Percentiles rank a stretch among this genome's conserved stretches.
Evolutionary conservation across 805 yeast species (phyloP).

Genomic region (Ogataea allantospora): DNA sequence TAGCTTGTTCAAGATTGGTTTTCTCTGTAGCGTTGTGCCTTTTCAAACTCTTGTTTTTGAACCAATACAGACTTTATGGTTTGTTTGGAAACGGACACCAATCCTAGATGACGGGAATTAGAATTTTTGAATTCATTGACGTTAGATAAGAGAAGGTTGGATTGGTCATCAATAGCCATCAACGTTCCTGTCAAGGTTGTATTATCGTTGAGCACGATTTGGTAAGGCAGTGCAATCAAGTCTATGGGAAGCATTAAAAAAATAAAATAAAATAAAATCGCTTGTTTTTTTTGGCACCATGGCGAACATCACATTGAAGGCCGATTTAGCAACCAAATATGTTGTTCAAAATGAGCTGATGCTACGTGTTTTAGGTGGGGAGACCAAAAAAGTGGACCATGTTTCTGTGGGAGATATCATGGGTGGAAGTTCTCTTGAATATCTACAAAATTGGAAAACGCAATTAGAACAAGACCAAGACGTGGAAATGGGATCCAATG

Average conservation of each 20-base stretch:
- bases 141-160: slow-evolving; percentile 40
- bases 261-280: slow-evolving; percentile 18
- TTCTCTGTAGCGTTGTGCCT: slow-evolving; percentile 16
- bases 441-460: slow-evolving; percentile 17
- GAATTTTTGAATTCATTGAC: slow-evolving; percentile 32
- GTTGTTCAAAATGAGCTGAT: slow-evolving; percentile 33
- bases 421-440: slow-evolving; percentile 22
- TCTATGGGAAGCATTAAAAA: slow-evolving; percentile 27
- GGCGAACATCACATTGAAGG: slow-evolving; percentile 32
- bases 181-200: slow-evolving; percentile 37
- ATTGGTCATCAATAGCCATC: slow-evolving; percentile 44
- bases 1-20: slow-evolving; percentile 5
- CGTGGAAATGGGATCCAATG: not conserved
- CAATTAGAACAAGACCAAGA: slow-evolving; percentile 14
- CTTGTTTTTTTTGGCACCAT: slow-evolving; percentile 7
- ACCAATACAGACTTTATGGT: slow-evolving; percentile 36
- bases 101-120: slow-evolving; percentile 42
- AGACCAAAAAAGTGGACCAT: slow-evolving; percentile 3
- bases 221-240: slow-evolving; percentile 33
- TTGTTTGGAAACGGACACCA: slow-evolving; percentile 51
- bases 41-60: slow-evolving; percentile 23
- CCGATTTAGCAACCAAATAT: slow-evolving; percentile 35
- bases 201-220: slow-evolving; percentile 30
- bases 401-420: slow-evolving; percentile 18
- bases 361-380: slow-evolving; percentile 20